Evolutionary conservation across 2,329 filamentous ascomycete genomes (phyloP).

Genomic region (Neocatenulostroma microsporum): DNA sequence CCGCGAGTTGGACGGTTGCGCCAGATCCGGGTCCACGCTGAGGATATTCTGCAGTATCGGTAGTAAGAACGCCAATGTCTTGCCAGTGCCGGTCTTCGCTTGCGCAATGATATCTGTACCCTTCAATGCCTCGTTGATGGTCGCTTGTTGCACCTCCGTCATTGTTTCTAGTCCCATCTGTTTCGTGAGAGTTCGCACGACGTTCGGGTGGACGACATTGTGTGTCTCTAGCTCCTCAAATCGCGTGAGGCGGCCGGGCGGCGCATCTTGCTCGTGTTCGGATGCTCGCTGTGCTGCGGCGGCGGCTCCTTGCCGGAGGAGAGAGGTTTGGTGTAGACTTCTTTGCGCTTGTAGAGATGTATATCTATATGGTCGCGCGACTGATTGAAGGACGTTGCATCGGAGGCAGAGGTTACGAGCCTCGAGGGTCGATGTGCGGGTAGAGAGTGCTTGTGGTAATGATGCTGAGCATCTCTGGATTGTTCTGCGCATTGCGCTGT

Average conservation of each 20-base stretch:
- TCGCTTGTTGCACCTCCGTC: conserved; percentile 85
- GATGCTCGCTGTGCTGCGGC: conserved; percentile 13
- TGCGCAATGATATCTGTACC: conserved; percentile 83
- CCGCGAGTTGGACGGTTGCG: conserved; percentile 37
- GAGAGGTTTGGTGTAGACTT: conserved; percentile 32
- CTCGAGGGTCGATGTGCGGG: conserved; percentile 9
- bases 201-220: conserved; percentile 51
- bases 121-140: conserved; percentile 69
- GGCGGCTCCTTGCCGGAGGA: conserved; percentile 30
- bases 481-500: conserved; percentile 25
- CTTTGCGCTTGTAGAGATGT: conserved; percentile 3
- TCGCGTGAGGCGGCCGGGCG: conserved; percentile 30
- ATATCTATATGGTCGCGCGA: too few relatives aligned
- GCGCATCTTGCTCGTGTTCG: conserved; percentile 7
- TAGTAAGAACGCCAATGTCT: conserved; percentile 87
- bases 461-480: conserved; percentile 25
- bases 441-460: conserved; percentile 17
- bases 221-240: conserved; percentile 39
- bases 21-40: conserved; percentile 53
- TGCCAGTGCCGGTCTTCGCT: conserved; percentile 94
- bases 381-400: conserved; percentile 3
- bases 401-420: conserved; percentile 13
- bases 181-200: conserved; percentile 61
- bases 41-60: conserved; percentile 78
- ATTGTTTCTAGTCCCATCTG: conserved; percentile 73